Evolutionary conservation across 2,329 filamentous ascomycete species (phyloP).

Genomic region (Chaetomium globosum): DNA sequence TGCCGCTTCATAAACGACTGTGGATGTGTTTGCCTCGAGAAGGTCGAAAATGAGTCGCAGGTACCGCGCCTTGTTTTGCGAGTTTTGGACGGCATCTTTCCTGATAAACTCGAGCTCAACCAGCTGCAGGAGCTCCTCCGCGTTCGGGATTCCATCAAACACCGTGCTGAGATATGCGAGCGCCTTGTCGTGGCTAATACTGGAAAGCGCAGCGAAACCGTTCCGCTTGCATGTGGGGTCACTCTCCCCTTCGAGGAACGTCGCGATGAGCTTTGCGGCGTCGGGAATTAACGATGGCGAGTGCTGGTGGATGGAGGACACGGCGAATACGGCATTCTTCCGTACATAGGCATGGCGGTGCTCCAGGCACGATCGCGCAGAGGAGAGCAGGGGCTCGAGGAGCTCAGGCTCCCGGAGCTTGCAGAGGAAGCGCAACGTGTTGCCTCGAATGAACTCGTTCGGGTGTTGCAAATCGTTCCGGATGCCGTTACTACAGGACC

Average conservation of each 20-base stretch:
- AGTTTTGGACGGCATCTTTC: slow-evolving; percentile 93
- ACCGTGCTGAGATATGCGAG: slow-evolving; percentile 83
- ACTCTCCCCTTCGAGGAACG: slow-evolving; percentile 86
- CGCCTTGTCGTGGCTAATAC: slow-evolving; percentile 91
- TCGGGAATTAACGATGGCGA: slow-evolving; percentile 92
- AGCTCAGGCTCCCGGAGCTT: slow-evolving; percentile 95
- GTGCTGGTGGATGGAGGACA: slow-evolving; percentile 89
- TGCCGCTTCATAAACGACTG: slow-evolving; percentile 95
- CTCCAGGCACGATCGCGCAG: slow-evolving; percentile 87
- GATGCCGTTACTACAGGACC: slow-evolving; percentile 78
- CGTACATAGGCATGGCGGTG: slow-evolving; percentile 97
- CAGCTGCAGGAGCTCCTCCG: slow-evolving; percentile 89
- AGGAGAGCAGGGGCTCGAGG: slow-evolving; percentile 92
- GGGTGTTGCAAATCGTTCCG: slow-evolving; percentile 95
- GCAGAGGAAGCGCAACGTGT: slow-evolving; percentile 95
- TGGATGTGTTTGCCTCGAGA: slow-evolving; percentile 87
- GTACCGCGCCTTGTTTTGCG: slow-evolving; percentile 94
- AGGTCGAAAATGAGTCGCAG: slow-evolving; percentile 94
- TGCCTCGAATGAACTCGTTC: slow-evolving; percentile 97
- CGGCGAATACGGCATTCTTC: slow-evolving; percentile 95
- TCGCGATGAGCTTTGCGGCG: slow-evolving; percentile 85
- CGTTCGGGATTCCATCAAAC: slow-evolving; percentile 91
- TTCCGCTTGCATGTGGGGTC: slow-evolving; percentile 98
- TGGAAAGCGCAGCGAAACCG: slow-evolving; percentile 87
- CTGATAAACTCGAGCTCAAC: slow-evolving; percentile 96